phyloP scores from a whole-genome alignment of 345 rosid genomes.

The Aquilaria malaccensis region DNA sequence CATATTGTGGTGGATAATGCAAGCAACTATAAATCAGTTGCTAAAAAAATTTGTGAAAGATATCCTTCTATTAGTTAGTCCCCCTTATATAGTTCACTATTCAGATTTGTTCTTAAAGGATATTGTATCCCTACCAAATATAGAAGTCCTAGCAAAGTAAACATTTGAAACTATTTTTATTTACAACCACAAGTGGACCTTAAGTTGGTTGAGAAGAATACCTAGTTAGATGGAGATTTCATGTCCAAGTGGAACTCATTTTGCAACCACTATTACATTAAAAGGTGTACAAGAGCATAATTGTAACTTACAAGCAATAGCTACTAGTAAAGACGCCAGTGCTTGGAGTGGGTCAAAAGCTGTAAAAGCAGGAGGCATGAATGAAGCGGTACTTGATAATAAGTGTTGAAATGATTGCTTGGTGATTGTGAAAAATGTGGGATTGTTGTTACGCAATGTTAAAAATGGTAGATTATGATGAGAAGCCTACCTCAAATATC shows the following conservation, averaged over 20 bases:
- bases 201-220: background rate
- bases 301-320: too few relatives aligned
- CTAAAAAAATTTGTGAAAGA: background rate
- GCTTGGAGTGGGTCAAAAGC: too few relatives aligned
- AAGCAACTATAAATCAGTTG: background rate
- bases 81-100: background rate
- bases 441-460: too few relatives aligned
- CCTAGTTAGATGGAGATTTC: background rate
- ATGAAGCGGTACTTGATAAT: too few relatives aligned
- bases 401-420: too few relatives aligned
- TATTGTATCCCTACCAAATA: background rate
- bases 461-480: too few relatives aligned
- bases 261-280: background rate
- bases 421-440: too few relatives aligned
- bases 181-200: background rate
- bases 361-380: too few relatives aligned
- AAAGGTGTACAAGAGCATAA: too few relatives aligned
- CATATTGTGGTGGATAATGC: background rate
- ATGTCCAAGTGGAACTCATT: background rate
- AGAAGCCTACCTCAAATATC: too few relatives aligned
- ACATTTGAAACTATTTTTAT: background rate
- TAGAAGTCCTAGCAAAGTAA: background rate
- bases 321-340: too few relatives aligned
- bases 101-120: background rate
- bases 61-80: background rate